These are phyloP conservation scores for Afroboletus lepidellus DNA, from an alignment of 1,284 basidiomycete species.

Conservation along the genomic window DNA sequence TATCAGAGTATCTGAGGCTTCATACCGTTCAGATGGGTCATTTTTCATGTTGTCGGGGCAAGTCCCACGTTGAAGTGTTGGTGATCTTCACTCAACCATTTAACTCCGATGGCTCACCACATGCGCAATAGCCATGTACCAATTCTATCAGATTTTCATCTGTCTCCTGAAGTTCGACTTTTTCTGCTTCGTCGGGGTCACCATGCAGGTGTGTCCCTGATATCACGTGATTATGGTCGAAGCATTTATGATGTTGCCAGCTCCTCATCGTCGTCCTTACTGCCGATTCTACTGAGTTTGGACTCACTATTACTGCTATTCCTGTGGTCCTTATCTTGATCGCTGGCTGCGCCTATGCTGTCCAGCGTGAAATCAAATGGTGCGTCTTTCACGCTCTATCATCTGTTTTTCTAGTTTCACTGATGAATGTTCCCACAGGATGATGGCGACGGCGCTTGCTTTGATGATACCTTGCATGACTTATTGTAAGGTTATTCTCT, in stretches of 20 bases:
- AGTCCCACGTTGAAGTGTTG: constrained; percentile 77
- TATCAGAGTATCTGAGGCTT: background rate
- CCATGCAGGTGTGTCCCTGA: constrained; percentile 64
- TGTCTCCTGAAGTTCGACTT: constrained; percentile 87
- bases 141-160: constrained; percentile 81
- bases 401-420: constrained; percentile 3
- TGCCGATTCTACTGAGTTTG: constrained; percentile 68
- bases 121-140: constrained; percentile 66
- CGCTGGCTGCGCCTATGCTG: constrained; percentile 63
- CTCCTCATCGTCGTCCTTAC: constrained; percentile 73
- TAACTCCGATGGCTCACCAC: constrained; percentile 5
- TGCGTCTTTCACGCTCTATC: constrained; percentile 32
- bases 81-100: constrained; percentile 24
- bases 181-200: constrained; percentile 81
- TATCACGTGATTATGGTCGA: background rate
- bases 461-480: constrained; percentile 74
- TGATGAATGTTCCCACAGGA: constrained; percentile 31
- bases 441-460: constrained; percentile 66
- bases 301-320: constrained; percentile 76
- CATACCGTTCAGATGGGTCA: constrained; percentile 61
- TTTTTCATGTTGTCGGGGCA: constrained; percentile 82
- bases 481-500: constrained; percentile 55
- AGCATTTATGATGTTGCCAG: constrained; percentile 34
- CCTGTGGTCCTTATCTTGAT: constrained; percentile 74
- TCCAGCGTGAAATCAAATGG: constrained; percentile 79